Evolutionary conservation across 495 filamentous ascomycete species (phyloP).

Genomic region (Chlorociboria aeruginascens): DNA sequence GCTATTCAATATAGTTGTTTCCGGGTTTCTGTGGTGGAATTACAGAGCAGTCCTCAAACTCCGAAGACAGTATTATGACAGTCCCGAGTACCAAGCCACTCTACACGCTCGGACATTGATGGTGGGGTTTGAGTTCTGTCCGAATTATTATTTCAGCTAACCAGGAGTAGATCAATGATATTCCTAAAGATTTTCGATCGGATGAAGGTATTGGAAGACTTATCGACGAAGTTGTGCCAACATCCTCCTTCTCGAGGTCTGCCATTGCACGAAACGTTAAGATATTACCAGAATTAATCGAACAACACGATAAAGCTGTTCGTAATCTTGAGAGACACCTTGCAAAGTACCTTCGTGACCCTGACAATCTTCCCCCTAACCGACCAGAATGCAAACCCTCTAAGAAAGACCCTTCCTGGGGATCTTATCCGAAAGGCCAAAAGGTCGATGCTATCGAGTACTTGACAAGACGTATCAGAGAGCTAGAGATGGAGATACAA

Average conservation of each 20-base stretch:
- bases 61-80: conserved; percentile 71
- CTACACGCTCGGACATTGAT: conserved; percentile 85
- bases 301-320: conserved; percentile 71
- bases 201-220: conserved; percentile 81
- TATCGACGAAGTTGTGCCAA: conserved; percentile 62
- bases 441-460: conserved; percentile 94
- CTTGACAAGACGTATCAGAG: conserved; percentile 69
- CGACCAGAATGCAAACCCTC: conserved; percentile 70
- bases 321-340: conserved; percentile 69
- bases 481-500: conserved; percentile 74
- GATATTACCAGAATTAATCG: conserved; percentile 70
- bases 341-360: conserved; percentile 82
- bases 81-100: conserved; percentile 78
- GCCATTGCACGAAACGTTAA: conserved; percentile 87
- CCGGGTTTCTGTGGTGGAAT: conserved; percentile 79
- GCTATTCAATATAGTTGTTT: conserved; percentile 62
- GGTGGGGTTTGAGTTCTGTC: conserved; percentile 32
- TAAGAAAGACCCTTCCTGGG: conserved; percentile 51
- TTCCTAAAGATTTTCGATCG: conserved; percentile 56
- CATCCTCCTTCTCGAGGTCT: conserved; percentile 62
- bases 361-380: conserved; percentile 64
- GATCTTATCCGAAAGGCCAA: conserved; percentile 46
- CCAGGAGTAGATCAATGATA: conserved; percentile 59
- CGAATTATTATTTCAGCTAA: conserved; percentile 3
- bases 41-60: conserved; percentile 61